Percentiles rank a stretch among this genome's conserved stretches.
phyloP scores from a whole-genome alignment of 1,139 yeast species.

The Blastobotrys serpentis region DNA sequence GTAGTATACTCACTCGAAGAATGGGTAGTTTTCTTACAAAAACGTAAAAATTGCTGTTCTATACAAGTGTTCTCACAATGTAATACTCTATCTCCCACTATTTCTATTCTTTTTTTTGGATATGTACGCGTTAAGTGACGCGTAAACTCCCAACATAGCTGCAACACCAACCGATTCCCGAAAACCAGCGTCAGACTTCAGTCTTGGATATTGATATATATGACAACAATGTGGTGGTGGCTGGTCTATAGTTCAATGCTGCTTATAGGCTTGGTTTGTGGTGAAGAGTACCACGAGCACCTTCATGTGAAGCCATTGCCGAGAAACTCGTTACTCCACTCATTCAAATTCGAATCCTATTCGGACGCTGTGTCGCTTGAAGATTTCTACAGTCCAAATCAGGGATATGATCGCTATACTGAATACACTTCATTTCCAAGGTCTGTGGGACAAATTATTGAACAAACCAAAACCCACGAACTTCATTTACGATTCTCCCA shows the following conservation, averaged over 20 bases:
- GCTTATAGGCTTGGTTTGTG: background rate
- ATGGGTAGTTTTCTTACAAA: too few relatives aligned
- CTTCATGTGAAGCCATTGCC: slow-evolving; percentile 68
- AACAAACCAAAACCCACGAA: slow-evolving; percentile 65
- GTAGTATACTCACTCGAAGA: too few relatives aligned
- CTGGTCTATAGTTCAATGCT: background rate
- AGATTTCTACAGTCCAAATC: slow-evolving; percentile 26
- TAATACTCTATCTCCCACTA: too few relatives aligned
- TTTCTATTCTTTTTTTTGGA: background rate
- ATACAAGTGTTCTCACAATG: too few relatives aligned
- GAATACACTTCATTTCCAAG: slow-evolving; percentile 80
- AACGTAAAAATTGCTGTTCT: too few relatives aligned
- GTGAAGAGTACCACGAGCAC: slow-evolving; percentile 50
- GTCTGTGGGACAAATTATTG: slow-evolving; percentile 74
- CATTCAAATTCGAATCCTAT: slow-evolving; percentile 63
- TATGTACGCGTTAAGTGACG: background rate
- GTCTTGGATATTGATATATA: too few relatives aligned
- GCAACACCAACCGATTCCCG: too few relatives aligned
- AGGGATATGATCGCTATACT: slow-evolving; percentile 33
- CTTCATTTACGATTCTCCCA: slow-evolving; percentile 84
- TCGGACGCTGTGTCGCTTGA: slow-evolving; percentile 48
- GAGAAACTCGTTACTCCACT: slow-evolving; percentile 62
- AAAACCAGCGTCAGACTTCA: too few relatives aligned
- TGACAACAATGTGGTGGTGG: background rate
- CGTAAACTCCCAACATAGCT: background rate